Conservation (phyloP, 371 early-diverging fungal species). For the Mycotypha africana region DNA sequence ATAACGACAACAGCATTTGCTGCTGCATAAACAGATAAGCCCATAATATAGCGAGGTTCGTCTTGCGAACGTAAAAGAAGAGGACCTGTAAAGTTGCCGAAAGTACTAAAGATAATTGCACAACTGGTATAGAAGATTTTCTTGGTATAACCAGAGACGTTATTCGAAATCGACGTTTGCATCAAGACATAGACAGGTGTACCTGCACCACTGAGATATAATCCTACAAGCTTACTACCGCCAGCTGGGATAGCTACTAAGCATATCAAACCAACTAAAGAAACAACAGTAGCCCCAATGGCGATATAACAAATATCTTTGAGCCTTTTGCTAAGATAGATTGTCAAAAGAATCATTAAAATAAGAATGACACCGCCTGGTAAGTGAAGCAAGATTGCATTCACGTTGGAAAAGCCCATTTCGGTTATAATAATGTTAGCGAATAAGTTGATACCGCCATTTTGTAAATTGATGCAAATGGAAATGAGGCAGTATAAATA, state of each 20-base stretch:
- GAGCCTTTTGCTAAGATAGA: constrained; percentile 3
- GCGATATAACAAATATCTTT: constrained; percentile 5
- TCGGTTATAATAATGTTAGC: constrained; percentile 25
- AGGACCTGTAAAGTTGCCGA: constrained; percentile 26
- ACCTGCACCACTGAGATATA: constrained; percentile 18
- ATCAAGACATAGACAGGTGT: constrained; percentile 8
- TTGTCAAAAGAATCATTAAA: constrained; percentile 5
- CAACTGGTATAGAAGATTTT: constrained; percentile 14
- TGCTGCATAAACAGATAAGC: constrained; percentile 13
- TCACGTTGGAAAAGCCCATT: too few species aligned
- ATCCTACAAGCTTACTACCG: constrained; percentile 13
- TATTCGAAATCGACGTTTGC: constrained; percentile 15
- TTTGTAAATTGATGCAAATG: constrained; percentile 18
- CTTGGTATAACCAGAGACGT: constrained; percentile 24
- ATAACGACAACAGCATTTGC: constrained; percentile 13
- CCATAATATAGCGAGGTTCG: constrained; percentile 14
- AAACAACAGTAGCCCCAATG: not conserved
- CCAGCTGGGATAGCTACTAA: constrained; percentile 12
- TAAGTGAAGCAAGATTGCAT: constrained; percentile 24
- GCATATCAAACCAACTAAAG: constrained; percentile 14
- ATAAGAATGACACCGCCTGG: constrained; percentile 18
- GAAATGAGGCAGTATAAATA: constrained; percentile 17
- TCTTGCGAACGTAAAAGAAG: constrained; percentile 18
- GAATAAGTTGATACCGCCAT: constrained; percentile 30
- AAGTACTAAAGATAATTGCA: constrained; percentile 12